Evolutionary conservation across 2,329 filamentous ascomycete species (phyloP).

Genomic region (Neocucurbitaria cava): DNA sequence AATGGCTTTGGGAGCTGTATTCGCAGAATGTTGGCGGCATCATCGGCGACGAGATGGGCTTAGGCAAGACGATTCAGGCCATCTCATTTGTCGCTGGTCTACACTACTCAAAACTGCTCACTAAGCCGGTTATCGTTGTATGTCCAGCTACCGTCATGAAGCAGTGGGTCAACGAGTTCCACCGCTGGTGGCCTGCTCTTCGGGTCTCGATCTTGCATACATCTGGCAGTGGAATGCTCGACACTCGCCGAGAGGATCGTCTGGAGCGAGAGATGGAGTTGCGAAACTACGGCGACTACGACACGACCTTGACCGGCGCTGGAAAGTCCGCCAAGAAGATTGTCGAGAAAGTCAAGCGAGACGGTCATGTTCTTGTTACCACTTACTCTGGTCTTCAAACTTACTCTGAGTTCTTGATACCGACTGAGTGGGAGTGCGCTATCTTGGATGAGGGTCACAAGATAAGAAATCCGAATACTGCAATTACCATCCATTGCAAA

Average conservation of each 20-base stretch:
- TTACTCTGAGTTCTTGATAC: conserved; percentile 81
- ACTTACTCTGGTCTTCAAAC: conserved; percentile 97
- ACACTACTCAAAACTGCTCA: conserved; percentile 87
- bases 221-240: conserved; percentile 95
- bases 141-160: conserved; percentile 93
- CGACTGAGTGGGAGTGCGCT: conserved; percentile 89
- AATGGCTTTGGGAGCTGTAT: conserved; percentile 94
- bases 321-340: conserved; percentile 78
- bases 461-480: conserved; percentile 94
- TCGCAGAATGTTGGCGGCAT: conserved; percentile 91
- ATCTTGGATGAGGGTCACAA: conserved; percentile 98
- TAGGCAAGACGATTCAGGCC: conserved; percentile 90
- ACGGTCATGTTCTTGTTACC: conserved; percentile 93
- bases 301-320: conserved; percentile 57
- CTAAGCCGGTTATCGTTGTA: conserved; percentile 86
- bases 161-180: conserved; percentile 98
- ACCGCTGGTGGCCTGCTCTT: conserved; percentile 99
- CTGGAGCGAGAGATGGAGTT: conserved; percentile 68
- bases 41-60: conserved; percentile 95
- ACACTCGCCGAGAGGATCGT: conserved; percentile 67
- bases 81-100: conserved; percentile 87
- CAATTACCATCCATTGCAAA: conserved; percentile 94
- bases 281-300: conserved; percentile 54
- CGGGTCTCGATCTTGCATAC: conserved; percentile 94
- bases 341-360: conserved; percentile 78